Conservation (phyloP, 2,329 filamentous ascomycete species). For the Seiridium unicorne region DNA sequence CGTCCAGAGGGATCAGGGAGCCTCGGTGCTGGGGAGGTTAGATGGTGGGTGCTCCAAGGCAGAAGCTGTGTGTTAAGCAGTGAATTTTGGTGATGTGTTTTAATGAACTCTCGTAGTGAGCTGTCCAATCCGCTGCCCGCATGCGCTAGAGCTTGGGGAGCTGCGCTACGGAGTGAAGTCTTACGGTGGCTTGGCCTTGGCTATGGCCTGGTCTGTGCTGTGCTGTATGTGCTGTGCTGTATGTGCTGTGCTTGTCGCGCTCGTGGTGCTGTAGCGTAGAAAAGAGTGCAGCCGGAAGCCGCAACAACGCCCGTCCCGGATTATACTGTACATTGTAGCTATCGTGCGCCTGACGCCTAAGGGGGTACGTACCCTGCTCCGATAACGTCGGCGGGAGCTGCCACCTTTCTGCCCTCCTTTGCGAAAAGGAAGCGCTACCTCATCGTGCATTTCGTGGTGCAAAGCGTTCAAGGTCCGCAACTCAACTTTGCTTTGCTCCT, state of each 20-base stretch:
- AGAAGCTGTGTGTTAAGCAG: background rate
- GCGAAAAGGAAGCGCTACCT: background rate
- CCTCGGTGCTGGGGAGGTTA: background rate
- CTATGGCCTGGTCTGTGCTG: no score
- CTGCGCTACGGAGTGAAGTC: background rate
- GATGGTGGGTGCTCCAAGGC: background rate
- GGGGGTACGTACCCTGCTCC: background rate
- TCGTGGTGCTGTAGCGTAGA: no score
- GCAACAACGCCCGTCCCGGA: no score
- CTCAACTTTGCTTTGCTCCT: slow-evolving; percentile 2
- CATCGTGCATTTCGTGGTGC: background rate
- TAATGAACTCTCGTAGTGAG: background rate
- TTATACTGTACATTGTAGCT: no score
- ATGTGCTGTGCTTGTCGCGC: background rate
- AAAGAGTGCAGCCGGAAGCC: no score
- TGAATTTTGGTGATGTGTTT: slow-evolving; percentile 1
- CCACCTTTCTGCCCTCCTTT: background rate
- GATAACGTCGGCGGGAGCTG: slow-evolving; percentile 3
- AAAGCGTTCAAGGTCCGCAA: background rate
- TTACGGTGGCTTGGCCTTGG: background rate
- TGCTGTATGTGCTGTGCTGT: background rate
- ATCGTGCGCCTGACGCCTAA: background rate
- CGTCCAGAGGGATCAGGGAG: background rate
- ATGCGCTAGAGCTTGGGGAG: background rate
- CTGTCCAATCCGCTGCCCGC: background rate